These are phyloP conservation scores for Ascoidea rubescens DNA, from an alignment of 805 yeast genomes.

Conservation along the genomic window DNA sequence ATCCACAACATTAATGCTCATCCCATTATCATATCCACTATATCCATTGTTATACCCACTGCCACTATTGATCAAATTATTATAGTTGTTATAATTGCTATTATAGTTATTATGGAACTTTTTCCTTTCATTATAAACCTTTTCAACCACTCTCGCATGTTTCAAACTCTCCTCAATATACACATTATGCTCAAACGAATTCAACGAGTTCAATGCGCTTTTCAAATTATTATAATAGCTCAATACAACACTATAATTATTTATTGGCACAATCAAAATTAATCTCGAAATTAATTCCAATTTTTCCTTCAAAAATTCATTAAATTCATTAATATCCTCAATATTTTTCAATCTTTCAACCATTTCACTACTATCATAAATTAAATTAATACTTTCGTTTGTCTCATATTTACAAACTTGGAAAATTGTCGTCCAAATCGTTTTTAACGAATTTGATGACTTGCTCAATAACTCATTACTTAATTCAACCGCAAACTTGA, in stretches of 20 bases:
- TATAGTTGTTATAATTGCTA: no score
- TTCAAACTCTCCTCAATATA: no score
- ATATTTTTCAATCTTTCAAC: no score
- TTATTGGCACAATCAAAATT: neutral
- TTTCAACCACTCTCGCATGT: no score
- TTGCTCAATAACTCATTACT: slow-evolving; percentile 19
- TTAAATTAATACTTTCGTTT: no score
- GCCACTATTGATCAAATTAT: neutral
- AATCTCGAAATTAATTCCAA: neutral
- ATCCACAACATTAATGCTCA: neutral
- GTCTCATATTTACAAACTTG: slow-evolving; percentile 27
- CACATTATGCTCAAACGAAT: no score
- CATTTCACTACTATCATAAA: neutral
- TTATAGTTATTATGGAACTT: no score
- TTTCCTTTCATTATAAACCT: no score
- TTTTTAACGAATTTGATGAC: slow-evolving; percentile 8
- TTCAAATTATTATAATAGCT: no score
- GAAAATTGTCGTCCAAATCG: slow-evolving; percentile 28
- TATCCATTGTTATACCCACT: neutral
- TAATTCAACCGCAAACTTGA: slow-evolving; percentile 24
- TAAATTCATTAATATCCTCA: neutral
- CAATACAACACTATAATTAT: no score
- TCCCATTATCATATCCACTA: neutral
- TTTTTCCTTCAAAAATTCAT: no score
- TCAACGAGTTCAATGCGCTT: no score